Conservation (phyloP, 2,329 filamentous ascomycete species). For the Diplodia corticola region DNA sequence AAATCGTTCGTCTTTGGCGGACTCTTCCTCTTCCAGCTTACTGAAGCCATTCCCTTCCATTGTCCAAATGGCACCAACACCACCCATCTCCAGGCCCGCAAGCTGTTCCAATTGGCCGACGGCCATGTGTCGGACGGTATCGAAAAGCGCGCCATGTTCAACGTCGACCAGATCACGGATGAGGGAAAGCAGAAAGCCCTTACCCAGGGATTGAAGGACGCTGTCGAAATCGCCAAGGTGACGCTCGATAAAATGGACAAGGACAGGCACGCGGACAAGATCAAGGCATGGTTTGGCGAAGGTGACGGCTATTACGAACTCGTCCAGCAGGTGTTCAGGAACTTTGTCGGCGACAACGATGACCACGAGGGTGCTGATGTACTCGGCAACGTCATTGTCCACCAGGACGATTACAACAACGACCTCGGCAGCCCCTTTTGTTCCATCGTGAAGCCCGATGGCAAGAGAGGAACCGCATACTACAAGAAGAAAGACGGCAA, state of each 20-base stretch:
- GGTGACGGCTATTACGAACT: background rate
- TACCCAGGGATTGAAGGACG: background rate
- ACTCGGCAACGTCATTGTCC: background rate
- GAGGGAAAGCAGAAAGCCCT: background rate
- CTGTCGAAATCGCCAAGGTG: background rate
- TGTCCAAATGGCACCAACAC: background rate
- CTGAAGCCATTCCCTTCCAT: background rate
- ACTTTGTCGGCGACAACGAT: background rate
- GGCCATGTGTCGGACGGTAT: background rate
- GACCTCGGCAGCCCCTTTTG: background rate
- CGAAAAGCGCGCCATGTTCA: background rate
- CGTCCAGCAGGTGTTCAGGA: background rate
- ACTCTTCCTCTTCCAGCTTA: background rate
- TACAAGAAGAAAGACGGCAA: background rate
- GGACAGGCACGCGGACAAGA: background rate
- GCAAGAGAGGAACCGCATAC: background rate
- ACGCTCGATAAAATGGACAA: background rate
- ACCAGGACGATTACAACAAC: background rate
- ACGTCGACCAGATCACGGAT: background rate
- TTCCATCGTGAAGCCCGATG: background rate
- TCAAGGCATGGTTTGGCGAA: background rate
- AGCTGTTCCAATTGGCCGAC: background rate
- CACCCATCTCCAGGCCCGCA: background rate
- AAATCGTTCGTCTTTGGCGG: background rate
- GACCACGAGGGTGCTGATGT: background rate